Percentiles rank a stretch among this genome's conserved stretches.
Evolutionary conservation across 768 basidiomycete species (phyloP).

Genomic region (Plicaturopsis crispa): DNA sequence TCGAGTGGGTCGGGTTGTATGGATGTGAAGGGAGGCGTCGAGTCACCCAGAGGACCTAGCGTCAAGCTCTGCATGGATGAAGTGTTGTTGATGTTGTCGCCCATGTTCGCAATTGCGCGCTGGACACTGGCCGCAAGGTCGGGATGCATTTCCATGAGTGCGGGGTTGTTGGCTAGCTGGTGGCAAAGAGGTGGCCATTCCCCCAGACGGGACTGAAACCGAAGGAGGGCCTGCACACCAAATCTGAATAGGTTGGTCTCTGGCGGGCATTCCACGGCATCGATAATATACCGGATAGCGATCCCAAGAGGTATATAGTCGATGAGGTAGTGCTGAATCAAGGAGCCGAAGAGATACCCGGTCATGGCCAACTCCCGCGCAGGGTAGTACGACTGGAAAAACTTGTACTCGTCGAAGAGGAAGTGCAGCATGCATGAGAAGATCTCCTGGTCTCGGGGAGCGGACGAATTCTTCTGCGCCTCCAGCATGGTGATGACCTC

Average conservation of each 20-base stretch:
- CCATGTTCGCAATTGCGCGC: constrained; percentile 51
- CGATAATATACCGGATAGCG: constrained; percentile 93
- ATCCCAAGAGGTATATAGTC: constrained; percentile 93
- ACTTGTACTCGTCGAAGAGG: constrained; percentile 99
- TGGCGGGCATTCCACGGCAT: constrained; percentile 85
- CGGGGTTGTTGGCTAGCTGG: constrained; percentile 79
- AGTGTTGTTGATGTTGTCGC: constrained; percentile 30
- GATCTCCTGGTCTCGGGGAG: constrained; percentile 84
- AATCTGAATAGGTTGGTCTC: constrained; percentile 94
- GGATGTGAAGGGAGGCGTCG: constrained; percentile 60
- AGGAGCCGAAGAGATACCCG: constrained; percentile 90
- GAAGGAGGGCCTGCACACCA: constrained; percentile 81
- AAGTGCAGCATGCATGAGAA: constrained; percentile 99
- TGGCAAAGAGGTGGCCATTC: constrained; percentile 95
- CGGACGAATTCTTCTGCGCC: constrained; percentile 75
- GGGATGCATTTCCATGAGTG: constrained; percentile 79
- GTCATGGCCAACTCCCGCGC: constrained; percentile 93
- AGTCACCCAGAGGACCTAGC: constrained; percentile 29
- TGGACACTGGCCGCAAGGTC: constrained; percentile 70
- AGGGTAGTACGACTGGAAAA: constrained; percentile 96
- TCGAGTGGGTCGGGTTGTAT: constrained; percentile 67
- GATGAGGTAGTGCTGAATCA: constrained; percentile 90
- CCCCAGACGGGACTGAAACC: constrained; percentile 79
- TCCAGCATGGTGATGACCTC: constrained; percentile 88
- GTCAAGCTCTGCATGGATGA: constrained; percentile 33